phyloP scores from a whole-genome alignment of 495 filamentous ascomycete genomes.

The Aspergillus haitiensis region DNA sequence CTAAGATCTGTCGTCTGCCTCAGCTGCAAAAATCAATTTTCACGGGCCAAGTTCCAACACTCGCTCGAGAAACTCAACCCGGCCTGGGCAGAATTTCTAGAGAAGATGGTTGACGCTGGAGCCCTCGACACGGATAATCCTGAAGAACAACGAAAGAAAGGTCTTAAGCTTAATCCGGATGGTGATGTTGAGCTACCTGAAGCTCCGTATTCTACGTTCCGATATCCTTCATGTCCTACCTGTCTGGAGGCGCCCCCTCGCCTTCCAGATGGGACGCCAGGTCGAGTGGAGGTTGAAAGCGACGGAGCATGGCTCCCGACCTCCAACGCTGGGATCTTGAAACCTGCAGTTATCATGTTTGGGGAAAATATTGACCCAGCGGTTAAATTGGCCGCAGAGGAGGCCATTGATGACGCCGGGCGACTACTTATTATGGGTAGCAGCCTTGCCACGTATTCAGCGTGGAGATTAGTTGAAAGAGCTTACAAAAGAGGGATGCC shows the following conservation, averaged over 20 bases:
- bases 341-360: conserved; percentile 94
- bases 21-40: conserved; percentile 67
- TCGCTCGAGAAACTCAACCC: conserved; percentile 81
- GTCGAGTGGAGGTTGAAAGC: conserved; percentile 65
- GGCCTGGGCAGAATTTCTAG: conserved; percentile 76
- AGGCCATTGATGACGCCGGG: conserved; percentile 71
- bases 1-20: conserved; percentile 77
- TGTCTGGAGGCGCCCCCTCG: conserved; percentile 70
- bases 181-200: conserved; percentile 91
- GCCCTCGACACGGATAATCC: conserved; percentile 77
- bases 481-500: conserved; percentile 81
- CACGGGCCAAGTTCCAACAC: conserved; percentile 71
- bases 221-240: conserved; percentile 84
- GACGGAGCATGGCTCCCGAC: conserved; percentile 76
- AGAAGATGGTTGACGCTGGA: conserved; percentile 65
- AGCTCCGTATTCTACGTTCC: conserved; percentile 83
- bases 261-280: conserved; percentile 55
- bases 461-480: conserved; percentile 83
- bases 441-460: conserved; percentile 90
- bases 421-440: conserved; percentile 79
- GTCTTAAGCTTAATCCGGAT: conserved; percentile 85
- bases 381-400: conserved; percentile 76
- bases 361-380: conserved; percentile 73
- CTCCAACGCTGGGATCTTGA: conserved; percentile 78
- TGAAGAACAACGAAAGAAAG: conserved; percentile 62